These are phyloP conservation scores for Hyaloscypha hepaticicola DNA, from an alignment of 495 filamentous ascomycete genomes.

Conservation along the genomic window DNA sequence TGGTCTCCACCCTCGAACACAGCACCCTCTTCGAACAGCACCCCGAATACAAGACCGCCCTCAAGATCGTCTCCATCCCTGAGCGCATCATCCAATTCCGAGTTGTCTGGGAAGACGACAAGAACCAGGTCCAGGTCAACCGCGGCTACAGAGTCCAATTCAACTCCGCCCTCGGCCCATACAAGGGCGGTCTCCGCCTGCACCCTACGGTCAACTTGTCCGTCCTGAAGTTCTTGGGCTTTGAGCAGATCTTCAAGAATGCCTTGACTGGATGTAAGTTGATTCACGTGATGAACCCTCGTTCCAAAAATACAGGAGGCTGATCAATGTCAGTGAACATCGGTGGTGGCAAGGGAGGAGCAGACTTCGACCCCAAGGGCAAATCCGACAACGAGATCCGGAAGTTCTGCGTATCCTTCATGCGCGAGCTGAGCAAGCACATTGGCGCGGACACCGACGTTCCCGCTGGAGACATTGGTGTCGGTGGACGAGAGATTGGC, in stretches of 20 bases:
- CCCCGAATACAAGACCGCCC: conserved; percentile 90
- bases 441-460: conserved; percentile 97
- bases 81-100: conserved; percentile 98
- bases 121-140: conserved; percentile 87
- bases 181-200: conserved; percentile 96
- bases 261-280: conserved; percentile 89
- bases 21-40: conserved; percentile 89
- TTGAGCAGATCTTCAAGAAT: conserved; percentile 99
- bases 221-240: conserved; percentile 97
- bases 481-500: conserved; percentile 85
- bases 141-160: conserved; percentile 97
- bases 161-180: conserved; percentile 96
- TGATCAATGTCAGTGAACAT: conserved; percentile 64
- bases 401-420: conserved; percentile 94
- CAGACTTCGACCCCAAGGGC: conserved; percentile 99
- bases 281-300: conserved; percentile 1
- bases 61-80: conserved; percentile 84
- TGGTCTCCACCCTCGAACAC: conserved; percentile 89
- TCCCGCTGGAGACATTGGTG: conserved; percentile 92
- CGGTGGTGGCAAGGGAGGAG: conserved; percentile 97
- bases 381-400: conserved; percentile 97
- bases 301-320: conserved; percentile 4
- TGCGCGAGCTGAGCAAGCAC: conserved; percentile 91
- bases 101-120: conserved; percentile 94
- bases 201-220: conserved; percentile 96